Evolutionary conservation across 179 eudicot genomes (phyloP), one percentile per base, ranked within the genome.

Genomic region (Silene coronaria): DNA sequence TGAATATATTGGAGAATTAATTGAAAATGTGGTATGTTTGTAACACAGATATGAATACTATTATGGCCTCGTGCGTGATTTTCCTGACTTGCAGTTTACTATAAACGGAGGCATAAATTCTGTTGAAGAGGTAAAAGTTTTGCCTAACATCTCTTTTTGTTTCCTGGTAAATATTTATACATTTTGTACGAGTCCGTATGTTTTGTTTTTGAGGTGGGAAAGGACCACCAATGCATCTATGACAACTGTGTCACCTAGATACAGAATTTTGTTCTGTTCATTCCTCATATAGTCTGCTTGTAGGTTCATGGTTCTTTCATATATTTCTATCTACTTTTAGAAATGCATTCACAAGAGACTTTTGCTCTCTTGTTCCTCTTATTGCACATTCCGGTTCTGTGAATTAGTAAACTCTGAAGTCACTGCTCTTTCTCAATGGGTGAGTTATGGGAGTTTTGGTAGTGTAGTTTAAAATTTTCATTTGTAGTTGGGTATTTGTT

Each of bases 51-150:
- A 92, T 70, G 97, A 92, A 75, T 92, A 80, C 85, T 92, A 88
- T 82, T 94, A 81, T 78, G 96, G 88, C 36, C 91, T 94, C 5
- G 81, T 90, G 81, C 98, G 98, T 69, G 98, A 94, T 80, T 94
- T 94, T 83, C 98, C 98, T 2, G 98, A 92, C 84, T 80, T 94
- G 36, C 82, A 60, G 79, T 92, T 94, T 81, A 94, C 97, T 12
- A 89, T 94, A 57, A 94, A 94, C 82, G 98, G 98, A 79, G 98
- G 97, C 83, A 92, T 94, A 73, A 86, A 87, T 81, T 81, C 90
- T 63, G 69, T 92, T 74, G 92, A 88, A 81, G 97, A 94, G 98
- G 98, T 92, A 73, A 86, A 55, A 48, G 5, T n/a, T 22, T 69
- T 67, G 45, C 51, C 22, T 63, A 22, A n/a, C 74, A 38, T 21